phyloP scores from a whole-genome alignment of 805 yeast species.

The Kuraishia molischiana region DNA sequence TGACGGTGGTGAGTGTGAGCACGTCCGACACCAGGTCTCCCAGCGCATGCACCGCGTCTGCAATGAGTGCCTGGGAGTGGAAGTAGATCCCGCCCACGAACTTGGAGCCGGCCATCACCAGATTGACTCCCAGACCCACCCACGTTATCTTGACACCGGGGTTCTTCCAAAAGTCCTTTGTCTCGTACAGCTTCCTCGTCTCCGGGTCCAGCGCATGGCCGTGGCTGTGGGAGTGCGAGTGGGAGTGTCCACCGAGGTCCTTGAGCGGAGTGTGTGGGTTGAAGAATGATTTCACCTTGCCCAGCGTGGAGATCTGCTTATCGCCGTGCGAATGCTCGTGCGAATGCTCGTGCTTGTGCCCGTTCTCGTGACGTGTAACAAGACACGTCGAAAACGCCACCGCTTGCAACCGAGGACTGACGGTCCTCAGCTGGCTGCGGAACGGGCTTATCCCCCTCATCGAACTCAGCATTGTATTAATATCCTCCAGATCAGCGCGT shows the following conservation, averaged over 20 bases:
- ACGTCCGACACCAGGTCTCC: conserved; percentile 88
- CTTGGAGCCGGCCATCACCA: conserved; percentile 79
- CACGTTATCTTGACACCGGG: conserved; percentile 92
- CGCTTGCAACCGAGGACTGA: too few species aligned
- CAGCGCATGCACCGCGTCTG: conserved; percentile 91
- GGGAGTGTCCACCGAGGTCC: conserved; percentile 4
- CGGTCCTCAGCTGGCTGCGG: too few species aligned
- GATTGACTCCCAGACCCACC: conserved; percentile 79
- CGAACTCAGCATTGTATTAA: too few species aligned
- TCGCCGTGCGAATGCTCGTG: conserved; percentile 6
- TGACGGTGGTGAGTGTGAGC: conserved; percentile 81
- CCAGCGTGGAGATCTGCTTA: conserved; percentile 3
- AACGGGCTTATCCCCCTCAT: too few species aligned
- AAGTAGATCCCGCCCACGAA: conserved; percentile 84
- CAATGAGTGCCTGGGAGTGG: conserved; percentile 90
- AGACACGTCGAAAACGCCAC: too few species aligned
- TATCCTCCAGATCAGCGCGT: too few species aligned
- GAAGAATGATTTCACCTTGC: conserved; percentile 20
- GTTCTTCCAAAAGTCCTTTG: conserved; percentile 39
- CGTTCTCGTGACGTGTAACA: too few species aligned
- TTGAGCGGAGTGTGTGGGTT: conserved; percentile 24
- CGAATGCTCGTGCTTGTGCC: neutral
- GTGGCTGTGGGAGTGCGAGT: conserved; percentile 21
- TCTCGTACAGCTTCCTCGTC: conserved; percentile 33
- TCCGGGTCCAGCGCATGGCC: conserved; percentile 30